A percentile compares a stretch with the other conserved stretches of the same genome.
phyloP scores from a whole-genome alignment of 495 filamentous ascomycete species.

The Penicillium cosmopolitanum region DNA sequence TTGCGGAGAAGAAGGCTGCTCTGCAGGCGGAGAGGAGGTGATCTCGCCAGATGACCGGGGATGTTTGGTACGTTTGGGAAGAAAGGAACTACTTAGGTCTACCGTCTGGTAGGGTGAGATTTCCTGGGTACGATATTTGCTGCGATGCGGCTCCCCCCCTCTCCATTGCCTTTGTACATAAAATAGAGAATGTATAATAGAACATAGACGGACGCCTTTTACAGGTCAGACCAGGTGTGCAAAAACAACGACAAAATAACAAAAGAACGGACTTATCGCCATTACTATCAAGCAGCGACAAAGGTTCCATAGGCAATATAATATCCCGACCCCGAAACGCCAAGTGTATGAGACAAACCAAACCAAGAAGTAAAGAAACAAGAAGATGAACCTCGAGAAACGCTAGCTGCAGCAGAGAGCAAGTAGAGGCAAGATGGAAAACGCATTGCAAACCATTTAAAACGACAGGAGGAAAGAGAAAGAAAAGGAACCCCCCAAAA shows the following conservation, averaged over 20 bases:
- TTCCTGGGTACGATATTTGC: slow-evolving; percentile 8
- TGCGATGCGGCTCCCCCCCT: slow-evolving; percentile 15
- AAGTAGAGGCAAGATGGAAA: background rate
- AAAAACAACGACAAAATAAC: background rate
- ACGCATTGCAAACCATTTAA: background rate
- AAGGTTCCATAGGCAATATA: slow-evolving; percentile 7
- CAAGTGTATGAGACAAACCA: slow-evolving; percentile 14
- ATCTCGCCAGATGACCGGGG: background rate
- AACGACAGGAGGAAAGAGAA: too few relatives aligned
- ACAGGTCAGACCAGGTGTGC: slow-evolving; percentile 10
- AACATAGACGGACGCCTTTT: slow-evolving; percentile 20
- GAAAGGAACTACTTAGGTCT: too few relatives aligned
- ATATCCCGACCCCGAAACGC: slow-evolving; percentile 30
- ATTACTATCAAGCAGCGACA: slow-evolving; percentile 16
- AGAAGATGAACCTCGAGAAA: slow-evolving; percentile 8
- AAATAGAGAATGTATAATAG: slow-evolving; percentile 39
- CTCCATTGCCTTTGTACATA: slow-evolving; percentile 28
- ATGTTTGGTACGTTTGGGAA: too few relatives aligned
- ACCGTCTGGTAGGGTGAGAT: background rate
- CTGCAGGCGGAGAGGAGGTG: slow-evolving; percentile 14
- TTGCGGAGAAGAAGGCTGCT: slow-evolving; percentile 57
- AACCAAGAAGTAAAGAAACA: slow-evolving; percentile 4
- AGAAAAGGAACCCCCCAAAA: slow-evolving; percentile 8
- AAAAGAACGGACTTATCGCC: slow-evolving; percentile 18
- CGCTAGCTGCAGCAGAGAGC: slow-evolving; percentile 26